Percentiles rank a stretch among this genome's conserved stretches.
phyloP scores from a whole-genome alignment of 257 asterid species.

The Galeopsis tetrahit region DNA sequence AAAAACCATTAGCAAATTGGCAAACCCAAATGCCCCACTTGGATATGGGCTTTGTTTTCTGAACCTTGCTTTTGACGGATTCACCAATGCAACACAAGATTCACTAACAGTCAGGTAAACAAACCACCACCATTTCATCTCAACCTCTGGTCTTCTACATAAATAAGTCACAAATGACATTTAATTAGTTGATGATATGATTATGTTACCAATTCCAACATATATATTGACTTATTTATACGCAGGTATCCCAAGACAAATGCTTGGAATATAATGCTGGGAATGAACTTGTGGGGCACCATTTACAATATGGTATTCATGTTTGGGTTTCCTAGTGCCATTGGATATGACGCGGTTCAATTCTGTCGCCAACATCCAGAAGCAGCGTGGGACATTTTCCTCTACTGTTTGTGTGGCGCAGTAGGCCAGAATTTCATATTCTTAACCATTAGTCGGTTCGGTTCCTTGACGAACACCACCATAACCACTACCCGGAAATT shows the following conservation, averaged over 20 bases:
- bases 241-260: slow-evolving; percentile 90
- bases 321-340: slow-evolving; percentile 87
- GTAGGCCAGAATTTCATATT: slow-evolving; percentile 94
- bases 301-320: slow-evolving; percentile 85
- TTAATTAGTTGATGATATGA: neutral
- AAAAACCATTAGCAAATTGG: slow-evolving; percentile 90
- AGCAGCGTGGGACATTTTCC: slow-evolving; percentile 95
- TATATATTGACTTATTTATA: no score
- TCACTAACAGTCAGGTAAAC: slow-evolving; percentile 75
- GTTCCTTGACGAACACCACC: slow-evolving; percentile 94
- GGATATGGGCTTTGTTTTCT: slow-evolving; percentile 91
- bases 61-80: slow-evolving; percentile 98
- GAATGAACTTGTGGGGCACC: slow-evolving; percentile 99
- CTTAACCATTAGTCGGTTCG: slow-evolving; percentile 89
- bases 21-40: slow-evolving; percentile 92
- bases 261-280: slow-evolving; percentile 98
- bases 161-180: neutral
- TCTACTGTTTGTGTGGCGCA: slow-evolving; percentile 93
- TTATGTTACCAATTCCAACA: no score
- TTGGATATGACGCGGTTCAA: slow-evolving; percentile 77
- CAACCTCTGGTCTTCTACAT: neutral
- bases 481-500: slow-evolving; percentile 96
- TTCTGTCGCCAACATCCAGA: slow-evolving; percentile 95
- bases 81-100: slow-evolving; percentile 99
- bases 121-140: neutral